These are phyloP conservation scores for Mortierella sp. DNA, from an alignment of 371 early-diverging fungal genomes.

Conservation along the genomic window DNA sequence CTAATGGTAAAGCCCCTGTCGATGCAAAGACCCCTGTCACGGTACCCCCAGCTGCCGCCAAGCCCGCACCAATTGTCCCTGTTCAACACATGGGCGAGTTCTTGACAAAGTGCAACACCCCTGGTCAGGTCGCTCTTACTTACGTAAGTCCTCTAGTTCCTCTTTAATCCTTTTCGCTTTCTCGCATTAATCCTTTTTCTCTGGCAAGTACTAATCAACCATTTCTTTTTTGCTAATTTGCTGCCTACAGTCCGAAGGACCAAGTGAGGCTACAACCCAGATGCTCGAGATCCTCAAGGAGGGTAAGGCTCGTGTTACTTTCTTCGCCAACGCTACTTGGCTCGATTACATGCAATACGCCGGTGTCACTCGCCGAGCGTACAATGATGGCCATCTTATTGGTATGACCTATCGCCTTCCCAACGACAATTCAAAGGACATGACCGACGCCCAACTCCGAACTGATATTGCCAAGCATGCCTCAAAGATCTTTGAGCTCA, in stretches of 20 bases:
- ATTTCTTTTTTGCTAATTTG: conserved; percentile 44
- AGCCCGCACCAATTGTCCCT: conserved; percentile 43
- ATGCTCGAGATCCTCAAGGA: conserved; percentile 66
- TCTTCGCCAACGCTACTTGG: conserved; percentile 72
- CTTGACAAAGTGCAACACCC: conserved; percentile 60
- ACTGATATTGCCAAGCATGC: conserved; percentile 65
- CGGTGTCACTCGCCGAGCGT: conserved; percentile 63
- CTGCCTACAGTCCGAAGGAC: conserved; percentile 66
- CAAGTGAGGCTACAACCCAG: conserved; percentile 70
- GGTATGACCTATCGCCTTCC: conserved; percentile 72
- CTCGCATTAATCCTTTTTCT: too few relatives aligned
- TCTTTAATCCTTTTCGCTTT: background rate
- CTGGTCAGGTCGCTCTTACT: conserved; percentile 68
- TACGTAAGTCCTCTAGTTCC: conserved; percentile 56
- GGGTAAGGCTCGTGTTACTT: conserved; percentile 66
- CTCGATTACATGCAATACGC: conserved; percentile 65
- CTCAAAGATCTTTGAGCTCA: conserved; percentile 61
- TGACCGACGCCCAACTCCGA: conserved; percentile 62
- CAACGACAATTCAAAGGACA: conserved; percentile 59
- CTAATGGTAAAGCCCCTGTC: too few relatives aligned
- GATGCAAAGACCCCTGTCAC: background rate
- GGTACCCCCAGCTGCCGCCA: conserved; percentile 14
- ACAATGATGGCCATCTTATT: conserved; percentile 69
- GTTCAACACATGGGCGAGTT: conserved; percentile 54
- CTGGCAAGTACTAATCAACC: background rate